Evolutionary conservation across 257 asterid species (phyloP).

Genomic region (Euphrasia confusa): DNA sequence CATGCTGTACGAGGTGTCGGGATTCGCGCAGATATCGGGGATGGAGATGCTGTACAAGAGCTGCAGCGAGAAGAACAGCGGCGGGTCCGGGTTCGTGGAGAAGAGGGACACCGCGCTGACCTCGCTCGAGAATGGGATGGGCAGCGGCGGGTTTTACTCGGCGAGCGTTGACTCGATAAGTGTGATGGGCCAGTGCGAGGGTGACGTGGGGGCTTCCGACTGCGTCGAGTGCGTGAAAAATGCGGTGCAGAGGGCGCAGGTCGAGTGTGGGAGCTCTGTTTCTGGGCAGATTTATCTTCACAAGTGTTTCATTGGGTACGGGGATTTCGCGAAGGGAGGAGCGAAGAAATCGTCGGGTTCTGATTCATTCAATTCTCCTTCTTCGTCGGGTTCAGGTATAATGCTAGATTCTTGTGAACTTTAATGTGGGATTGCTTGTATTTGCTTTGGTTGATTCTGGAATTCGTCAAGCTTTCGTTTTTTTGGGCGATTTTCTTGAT

Average conservation of each 20-base stretch:
- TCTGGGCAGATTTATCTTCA: slow-evolving; percentile 80
- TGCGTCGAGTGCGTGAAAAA: slow-evolving; percentile 80
- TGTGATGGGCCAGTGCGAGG: slow-evolving; percentile 94
- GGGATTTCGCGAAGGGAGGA: slow-evolving; percentile 58
- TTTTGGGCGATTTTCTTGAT: slow-evolving; percentile 27
- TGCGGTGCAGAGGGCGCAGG: slow-evolving; percentile 93
- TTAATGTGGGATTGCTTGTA: not conserved
- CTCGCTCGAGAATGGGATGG: slow-evolving; percentile 60
- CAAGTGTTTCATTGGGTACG: slow-evolving; percentile 74
- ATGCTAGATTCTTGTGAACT: not conserved
- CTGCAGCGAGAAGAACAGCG: slow-evolving; percentile 65
- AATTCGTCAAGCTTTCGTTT: slow-evolving; percentile 24
- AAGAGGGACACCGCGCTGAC: slow-evolving; percentile 72
- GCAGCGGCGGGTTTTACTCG: slow-evolving; percentile 57
- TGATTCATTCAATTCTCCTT: slow-evolving; percentile 47
- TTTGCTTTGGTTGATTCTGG: slow-evolving; percentile 7
- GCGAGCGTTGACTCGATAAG: slow-evolving; percentile 54
- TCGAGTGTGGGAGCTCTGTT: slow-evolving; percentile 92
- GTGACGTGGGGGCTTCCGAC: slow-evolving; percentile 77
- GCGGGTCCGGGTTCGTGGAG: slow-evolving; percentile 84
- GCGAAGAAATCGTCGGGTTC: slow-evolving; percentile 53
- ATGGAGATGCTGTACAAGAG: slow-evolving; percentile 85
- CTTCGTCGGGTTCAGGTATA: slow-evolving; percentile 43
- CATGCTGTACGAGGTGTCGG: slow-evolving; percentile 82
- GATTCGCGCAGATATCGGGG: slow-evolving; percentile 83